These are phyloP conservation scores for Thuidium tamariscinum DNA, from an alignment of 225 moss, liverwort and hornwort species.

Conservation along the genomic window DNA sequence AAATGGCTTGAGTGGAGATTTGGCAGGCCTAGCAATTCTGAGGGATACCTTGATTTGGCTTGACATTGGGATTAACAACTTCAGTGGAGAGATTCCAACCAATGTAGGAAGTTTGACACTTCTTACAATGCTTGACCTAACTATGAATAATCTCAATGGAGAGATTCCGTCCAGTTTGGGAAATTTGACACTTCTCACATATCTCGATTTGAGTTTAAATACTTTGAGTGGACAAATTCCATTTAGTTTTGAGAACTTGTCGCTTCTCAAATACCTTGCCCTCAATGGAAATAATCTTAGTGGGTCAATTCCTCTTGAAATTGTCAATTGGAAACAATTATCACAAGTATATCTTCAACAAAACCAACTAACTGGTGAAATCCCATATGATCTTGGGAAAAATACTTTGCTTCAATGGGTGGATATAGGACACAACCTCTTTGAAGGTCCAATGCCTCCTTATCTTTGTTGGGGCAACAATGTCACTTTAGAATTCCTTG, in stretches of 20 bases:
- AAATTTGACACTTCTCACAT: background rate
- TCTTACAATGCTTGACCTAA: no score
- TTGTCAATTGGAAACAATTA: background rate
- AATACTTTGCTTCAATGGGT: no score
- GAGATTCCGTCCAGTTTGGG: accelerated
- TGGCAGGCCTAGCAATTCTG: background rate
- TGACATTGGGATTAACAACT: background rate
- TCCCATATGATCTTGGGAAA: no score
- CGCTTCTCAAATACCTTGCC: accelerated
- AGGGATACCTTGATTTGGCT: background rate
- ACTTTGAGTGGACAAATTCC: no score
- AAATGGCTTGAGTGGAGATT: background rate
- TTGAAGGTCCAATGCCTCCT: background rate
- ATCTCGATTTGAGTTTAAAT: accelerated
- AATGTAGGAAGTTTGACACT: accelerated
- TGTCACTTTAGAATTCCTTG: no score
- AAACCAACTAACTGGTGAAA: no score
- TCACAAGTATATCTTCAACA: accelerated
- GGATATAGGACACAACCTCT: no score
- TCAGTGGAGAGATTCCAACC: background rate
- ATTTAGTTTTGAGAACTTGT: accelerated
- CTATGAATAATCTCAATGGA: no score
- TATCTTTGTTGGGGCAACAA: background rate
- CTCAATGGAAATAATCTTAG: accelerated
- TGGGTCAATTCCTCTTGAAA: background rate